These are phyloP conservation scores for Coniella vitis DNA, from an alignment of 2,329 filamentous ascomycete species.

Conservation along the genomic window DNA sequence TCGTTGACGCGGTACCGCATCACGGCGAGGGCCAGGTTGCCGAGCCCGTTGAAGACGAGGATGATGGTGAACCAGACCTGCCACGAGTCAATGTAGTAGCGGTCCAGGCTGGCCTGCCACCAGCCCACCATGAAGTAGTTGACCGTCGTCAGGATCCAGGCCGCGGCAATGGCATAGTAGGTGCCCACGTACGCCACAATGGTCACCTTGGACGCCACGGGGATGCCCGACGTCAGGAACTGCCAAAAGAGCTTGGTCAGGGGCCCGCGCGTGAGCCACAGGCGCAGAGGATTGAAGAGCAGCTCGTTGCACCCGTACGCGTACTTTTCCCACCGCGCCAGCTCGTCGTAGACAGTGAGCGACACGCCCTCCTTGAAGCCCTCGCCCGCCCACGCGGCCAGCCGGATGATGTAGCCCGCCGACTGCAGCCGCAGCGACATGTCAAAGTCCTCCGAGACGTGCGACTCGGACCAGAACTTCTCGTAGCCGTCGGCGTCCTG, in stretches of 20 bases:
- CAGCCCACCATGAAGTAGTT: slow-evolving; percentile 75
- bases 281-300: slow-evolving; percentile 69
- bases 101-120: too few species aligned
- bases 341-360: slow-evolving; percentile 76
- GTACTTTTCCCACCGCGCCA: slow-evolving; percentile 82
- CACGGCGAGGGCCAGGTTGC: slow-evolving; percentile 63
- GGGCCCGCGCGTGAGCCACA: slow-evolving; percentile 66
- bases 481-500: slow-evolving; percentile 63
- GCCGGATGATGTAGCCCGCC: slow-evolving; percentile 64
- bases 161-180: slow-evolving; percentile 71
- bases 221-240: slow-evolving; percentile 68
- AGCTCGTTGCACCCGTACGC: slow-evolving; percentile 80
- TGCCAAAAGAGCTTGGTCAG: slow-evolving; percentile 72
- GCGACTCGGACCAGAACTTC: slow-evolving; percentile 76
- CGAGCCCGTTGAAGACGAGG: slow-evolving; percentile 69
- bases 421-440: slow-evolving; percentile 73
- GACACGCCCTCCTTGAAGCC: slow-evolving; percentile 81
- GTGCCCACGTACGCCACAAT: slow-evolving; percentile 73
- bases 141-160: slow-evolving; percentile 64
- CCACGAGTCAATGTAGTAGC: slow-evolving; percentile 75
- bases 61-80: slow-evolving; percentile 76
- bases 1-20: slow-evolving; percentile 69
- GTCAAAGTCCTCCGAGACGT: slow-evolving; percentile 76
- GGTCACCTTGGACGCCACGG: slow-evolving; percentile 68
- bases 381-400: slow-evolving; percentile 67